Conservation (phyloP, 78 protist genomes). For the Blattamonas nauphoetae region DNA sequence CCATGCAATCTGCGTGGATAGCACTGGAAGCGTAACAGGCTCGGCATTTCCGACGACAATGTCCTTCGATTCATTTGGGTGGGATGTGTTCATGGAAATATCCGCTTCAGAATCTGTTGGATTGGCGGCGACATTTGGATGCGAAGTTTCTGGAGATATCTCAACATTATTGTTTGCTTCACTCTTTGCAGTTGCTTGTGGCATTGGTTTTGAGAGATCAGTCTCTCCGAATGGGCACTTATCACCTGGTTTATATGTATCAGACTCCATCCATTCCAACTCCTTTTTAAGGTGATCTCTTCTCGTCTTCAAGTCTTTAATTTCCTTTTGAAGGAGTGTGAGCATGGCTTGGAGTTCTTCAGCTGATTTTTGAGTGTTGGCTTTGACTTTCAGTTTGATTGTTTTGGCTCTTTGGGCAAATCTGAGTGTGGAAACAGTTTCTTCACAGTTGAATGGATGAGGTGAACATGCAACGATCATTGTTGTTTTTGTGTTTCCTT, state of each 20-base stretch:
- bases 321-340: neutral
- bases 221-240: neutral
- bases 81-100: too few relatives aligned
- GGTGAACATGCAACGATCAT: conserved; percentile 2
- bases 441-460: conserved; percentile 1
- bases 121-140: too few relatives aligned
- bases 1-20: too few relatives aligned
- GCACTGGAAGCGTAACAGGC: too few relatives aligned
- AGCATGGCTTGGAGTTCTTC: neutral
- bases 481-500: conserved; percentile 36
- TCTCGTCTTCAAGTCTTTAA: neutral
- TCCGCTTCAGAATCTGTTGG: too few relatives aligned
- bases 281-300: neutral
- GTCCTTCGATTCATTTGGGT: too few relatives aligned
- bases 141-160: too few relatives aligned
- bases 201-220: too few relatives aligned
- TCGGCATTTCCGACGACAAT: too few relatives aligned
- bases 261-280: neutral
- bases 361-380: neutral
- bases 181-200: too few relatives aligned
- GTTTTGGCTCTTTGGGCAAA: conserved; percentile 13
- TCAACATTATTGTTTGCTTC: too few relatives aligned
- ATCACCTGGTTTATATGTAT: neutral
- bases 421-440: conserved; percentile 1
- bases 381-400: neutral